Conservation (phyloP, 345 rosid species). For the Melaleuca alternifolia region DNA sequence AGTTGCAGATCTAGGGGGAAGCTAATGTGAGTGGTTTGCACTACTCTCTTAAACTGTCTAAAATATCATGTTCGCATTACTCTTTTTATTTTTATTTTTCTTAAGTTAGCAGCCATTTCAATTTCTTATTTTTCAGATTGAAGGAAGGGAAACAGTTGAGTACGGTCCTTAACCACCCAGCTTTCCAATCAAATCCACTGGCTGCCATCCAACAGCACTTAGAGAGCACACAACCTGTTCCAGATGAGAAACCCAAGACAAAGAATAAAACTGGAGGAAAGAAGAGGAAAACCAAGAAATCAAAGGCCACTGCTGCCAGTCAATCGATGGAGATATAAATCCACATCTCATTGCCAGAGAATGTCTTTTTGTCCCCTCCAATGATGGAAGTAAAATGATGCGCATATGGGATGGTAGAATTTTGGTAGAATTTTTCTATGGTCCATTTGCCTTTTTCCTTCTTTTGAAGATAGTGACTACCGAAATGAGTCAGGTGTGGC, state of each 20-base stretch:
- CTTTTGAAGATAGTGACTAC: not conserved
- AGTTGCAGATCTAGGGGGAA: slow-evolving; percentile 64
- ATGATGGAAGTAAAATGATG: not conserved
- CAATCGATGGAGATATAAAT: slow-evolving; percentile 36
- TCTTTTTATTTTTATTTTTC: not conserved
- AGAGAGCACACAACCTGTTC: slow-evolving; percentile 52
- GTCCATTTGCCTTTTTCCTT: not conserved
- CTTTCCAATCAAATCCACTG: slow-evolving; percentile 61
- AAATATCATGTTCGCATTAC: not conserved
- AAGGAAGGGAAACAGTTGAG: slow-evolving; percentile 52
- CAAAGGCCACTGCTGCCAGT: slow-evolving; percentile 7
- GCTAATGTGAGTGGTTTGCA: slow-evolving; percentile 29
- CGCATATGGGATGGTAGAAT: not conserved
- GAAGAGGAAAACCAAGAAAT: slow-evolving; percentile 34
- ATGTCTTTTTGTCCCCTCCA: not conserved
- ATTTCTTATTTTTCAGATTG: slow-evolving; percentile 24
- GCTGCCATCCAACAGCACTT: slow-evolving; percentile 65
- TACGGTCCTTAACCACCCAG: slow-evolving; percentile 56
- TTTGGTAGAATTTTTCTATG: not conserved
- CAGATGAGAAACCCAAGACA: slow-evolving; percentile 49
- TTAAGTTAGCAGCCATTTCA: not conserved
- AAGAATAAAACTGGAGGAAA: slow-evolving; percentile 30
- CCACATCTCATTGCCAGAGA: not conserved
- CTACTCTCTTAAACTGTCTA: not conserved
- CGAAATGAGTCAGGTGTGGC: not conserved